Conservation (phyloP, 768 basidiomycete species). For the Calocybe cyanea region DNA sequence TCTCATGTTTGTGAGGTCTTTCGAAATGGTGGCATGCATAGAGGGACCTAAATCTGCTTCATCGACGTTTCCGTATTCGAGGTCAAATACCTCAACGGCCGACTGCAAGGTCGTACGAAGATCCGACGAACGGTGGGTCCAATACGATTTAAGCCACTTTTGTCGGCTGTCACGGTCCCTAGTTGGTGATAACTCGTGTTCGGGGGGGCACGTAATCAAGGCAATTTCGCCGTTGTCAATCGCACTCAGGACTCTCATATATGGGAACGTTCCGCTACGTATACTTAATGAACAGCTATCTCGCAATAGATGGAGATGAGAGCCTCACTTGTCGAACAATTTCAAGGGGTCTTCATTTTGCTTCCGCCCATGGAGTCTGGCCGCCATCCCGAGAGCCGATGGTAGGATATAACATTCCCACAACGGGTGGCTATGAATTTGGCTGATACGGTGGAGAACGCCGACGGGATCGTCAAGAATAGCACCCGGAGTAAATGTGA, state of each 20-base stretch:
- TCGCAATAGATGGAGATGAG: no score
- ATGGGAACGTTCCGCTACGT: constrained; percentile 36
- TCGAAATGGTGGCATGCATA: constrained; percentile 43
- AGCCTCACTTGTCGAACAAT: constrained; percentile 36
- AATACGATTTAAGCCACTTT: constrained; percentile 38
- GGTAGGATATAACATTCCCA: constrained; percentile 72
- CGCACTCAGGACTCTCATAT: constrained; percentile 37
- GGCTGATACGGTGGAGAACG: constrained; percentile 42
- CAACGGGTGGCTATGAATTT: constrained; percentile 55
- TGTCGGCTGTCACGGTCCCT: constrained; percentile 16
- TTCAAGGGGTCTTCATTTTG: constrained; percentile 36
- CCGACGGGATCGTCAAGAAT: constrained; percentile 51
- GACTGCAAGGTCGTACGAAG: constrained; percentile 40
- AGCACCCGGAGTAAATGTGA: constrained; percentile 65
- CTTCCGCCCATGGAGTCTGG: constrained; percentile 30
- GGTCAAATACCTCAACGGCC: constrained; percentile 38
- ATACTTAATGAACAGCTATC: neutral
- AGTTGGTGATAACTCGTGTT: constrained; percentile 19
- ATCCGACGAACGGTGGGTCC: constrained; percentile 25
- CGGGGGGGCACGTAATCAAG: constrained; percentile 45
- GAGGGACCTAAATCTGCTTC: constrained; percentile 27
- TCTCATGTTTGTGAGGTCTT: constrained; percentile 52
- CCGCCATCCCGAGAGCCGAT: constrained; percentile 54
- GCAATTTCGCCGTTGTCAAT: constrained; percentile 59
- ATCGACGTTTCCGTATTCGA: constrained; percentile 30